These are phyloP conservation scores for Kluyveromyces siamensis DNA, from an alignment of 805 yeast genomes.

Conservation along the genomic window DNA sequence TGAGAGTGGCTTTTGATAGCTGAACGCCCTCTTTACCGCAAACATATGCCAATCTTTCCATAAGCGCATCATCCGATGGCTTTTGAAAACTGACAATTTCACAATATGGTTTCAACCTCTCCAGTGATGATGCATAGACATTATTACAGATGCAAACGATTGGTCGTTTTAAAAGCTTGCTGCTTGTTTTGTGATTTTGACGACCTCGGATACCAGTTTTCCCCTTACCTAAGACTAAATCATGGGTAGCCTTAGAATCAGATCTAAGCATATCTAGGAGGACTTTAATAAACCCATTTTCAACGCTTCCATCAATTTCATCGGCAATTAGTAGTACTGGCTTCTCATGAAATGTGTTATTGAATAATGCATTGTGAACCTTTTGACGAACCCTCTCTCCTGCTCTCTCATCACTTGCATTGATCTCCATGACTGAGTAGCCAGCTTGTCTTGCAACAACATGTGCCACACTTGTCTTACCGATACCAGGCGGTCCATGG, in stretches of 20 bases:
- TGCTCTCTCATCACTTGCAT: conserved; percentile 75
- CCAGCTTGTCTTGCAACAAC: conserved; percentile 76
- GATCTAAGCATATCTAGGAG: conserved; percentile 47
- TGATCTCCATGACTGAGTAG: conserved; percentile 71
- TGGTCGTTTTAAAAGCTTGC: conserved; percentile 58
- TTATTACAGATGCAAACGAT: conserved; percentile 91
- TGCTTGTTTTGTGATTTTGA: conserved; percentile 26
- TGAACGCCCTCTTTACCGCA: conserved; percentile 46
- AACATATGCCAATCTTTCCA: conserved; percentile 40
- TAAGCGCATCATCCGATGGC: conserved; percentile 41
- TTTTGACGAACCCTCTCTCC: conserved; percentile 48
- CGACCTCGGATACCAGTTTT: conserved; percentile 3
- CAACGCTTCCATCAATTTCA: conserved; percentile 79
- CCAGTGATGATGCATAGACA: conserved; percentile 65
- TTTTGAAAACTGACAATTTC: conserved; percentile 62
- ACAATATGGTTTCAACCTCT: conserved; percentile 60
- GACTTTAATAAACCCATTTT: conserved; percentile 50
- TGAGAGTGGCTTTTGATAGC: conserved; percentile 41
- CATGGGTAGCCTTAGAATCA: conserved; percentile 46
- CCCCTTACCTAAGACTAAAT: conserved; percentile 14
- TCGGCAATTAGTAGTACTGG: conserved; percentile 83
- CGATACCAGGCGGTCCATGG: conserved; percentile 91
- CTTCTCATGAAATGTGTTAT: conserved; percentile 55
- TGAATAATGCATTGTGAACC: conserved; percentile 51
- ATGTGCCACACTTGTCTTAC: conserved; percentile 86